phyloP scores from a whole-genome alignment of 169 alveolate species.

The Cryptosporidium sp. region DNA sequence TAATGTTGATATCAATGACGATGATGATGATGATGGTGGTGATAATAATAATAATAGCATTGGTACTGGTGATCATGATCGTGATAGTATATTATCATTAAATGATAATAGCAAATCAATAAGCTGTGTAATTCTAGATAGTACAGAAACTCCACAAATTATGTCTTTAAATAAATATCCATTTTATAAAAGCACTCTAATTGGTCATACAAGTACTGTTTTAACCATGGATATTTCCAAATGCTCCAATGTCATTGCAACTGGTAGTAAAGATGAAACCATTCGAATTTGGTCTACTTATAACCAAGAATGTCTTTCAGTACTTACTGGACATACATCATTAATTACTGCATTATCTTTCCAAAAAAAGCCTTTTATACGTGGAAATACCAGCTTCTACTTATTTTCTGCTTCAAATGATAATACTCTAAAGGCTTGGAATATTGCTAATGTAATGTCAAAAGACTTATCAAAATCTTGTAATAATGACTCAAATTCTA shows the following conservation, averaged over 20 bases:
- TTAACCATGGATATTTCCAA: slow-evolving; percentile 68
- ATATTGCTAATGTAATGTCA: slow-evolving; percentile 22
- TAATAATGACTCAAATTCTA: slow-evolving; percentile 74
- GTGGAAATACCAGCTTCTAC: slow-evolving; percentile 81
- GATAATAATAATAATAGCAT: neutral
- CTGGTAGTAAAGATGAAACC: slow-evolving; percentile 86
- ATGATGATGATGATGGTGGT: neutral
- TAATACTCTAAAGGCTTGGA: slow-evolving; percentile 82
- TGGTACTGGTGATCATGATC: neutral
- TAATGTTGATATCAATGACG: neutral
- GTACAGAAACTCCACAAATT: slow-evolving; percentile 65
- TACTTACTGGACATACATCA: slow-evolving; percentile 87
- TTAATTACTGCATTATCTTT: slow-evolving; percentile 86
- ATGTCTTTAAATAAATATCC: slow-evolving; percentile 48
- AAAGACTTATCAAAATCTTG: neutral
- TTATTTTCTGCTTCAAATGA: slow-evolving; percentile 87
- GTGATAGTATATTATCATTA: neutral
- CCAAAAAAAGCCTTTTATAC: slow-evolving; percentile 77
- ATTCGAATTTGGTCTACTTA: slow-evolving; percentile 86
- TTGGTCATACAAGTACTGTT: slow-evolving; percentile 61
- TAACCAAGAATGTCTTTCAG: slow-evolving; percentile 78
- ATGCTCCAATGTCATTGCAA: slow-evolving; percentile 81
- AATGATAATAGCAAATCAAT: neutral
- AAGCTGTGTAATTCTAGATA: slow-evolving; percentile 41
- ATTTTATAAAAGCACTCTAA: slow-evolving; percentile 18